Percentiles rank a stretch among this genome's conserved stretches.
phyloP scores from a whole-genome alignment of 352 stramenopile genomes.

The Pythium sp. region DNA sequence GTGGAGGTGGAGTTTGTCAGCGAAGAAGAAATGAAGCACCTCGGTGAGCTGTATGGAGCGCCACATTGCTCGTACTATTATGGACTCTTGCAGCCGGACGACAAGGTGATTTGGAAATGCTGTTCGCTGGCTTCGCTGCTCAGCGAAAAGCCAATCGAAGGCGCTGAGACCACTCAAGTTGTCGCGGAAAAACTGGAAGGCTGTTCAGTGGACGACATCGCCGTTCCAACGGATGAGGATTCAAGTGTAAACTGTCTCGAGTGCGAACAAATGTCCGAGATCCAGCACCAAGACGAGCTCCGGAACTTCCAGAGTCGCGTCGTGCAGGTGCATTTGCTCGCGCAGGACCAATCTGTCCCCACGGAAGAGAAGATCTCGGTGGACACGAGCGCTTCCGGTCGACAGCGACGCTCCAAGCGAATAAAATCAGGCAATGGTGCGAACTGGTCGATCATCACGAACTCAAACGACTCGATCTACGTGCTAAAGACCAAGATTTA shows the following conservation, averaged over 20 bases:
- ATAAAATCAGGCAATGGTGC: constrained; percentile 39
- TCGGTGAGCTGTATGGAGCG: constrained; percentile 56
- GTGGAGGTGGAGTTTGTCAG: constrained; percentile 63
- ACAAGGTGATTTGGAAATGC: constrained; percentile 38
- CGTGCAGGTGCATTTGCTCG: constrained; percentile 60
- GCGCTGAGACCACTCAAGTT: constrained; percentile 18
- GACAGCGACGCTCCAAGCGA: constrained; percentile 61
- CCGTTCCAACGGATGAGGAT: neutral
- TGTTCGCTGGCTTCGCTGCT: constrained; percentile 42
- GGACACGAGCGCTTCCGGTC: constrained; percentile 30
- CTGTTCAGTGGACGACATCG: constrained; percentile 26
- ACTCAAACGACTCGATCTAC: constrained; percentile 66
- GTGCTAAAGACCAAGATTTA: constrained; percentile 80
- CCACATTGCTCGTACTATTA: constrained; percentile 52
- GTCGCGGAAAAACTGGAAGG: constrained; percentile 15
- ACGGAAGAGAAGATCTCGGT: constrained; percentile 38
- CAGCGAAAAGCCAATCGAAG: neutral
- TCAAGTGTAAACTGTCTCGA: constrained; percentile 34
- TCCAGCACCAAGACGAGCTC: constrained; percentile 40
- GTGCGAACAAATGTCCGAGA: constrained; percentile 45
- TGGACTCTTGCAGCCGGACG: constrained; percentile 26
- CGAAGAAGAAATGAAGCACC: constrained; percentile 54
- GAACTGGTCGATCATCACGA: constrained; percentile 50
- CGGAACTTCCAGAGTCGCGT: constrained; percentile 65
- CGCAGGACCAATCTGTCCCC: constrained; percentile 50